These are phyloP conservation scores for Aspergillus heteromorphus DNA, from an alignment of 495 filamentous ascomycete species.

Conservation along the genomic window DNA sequence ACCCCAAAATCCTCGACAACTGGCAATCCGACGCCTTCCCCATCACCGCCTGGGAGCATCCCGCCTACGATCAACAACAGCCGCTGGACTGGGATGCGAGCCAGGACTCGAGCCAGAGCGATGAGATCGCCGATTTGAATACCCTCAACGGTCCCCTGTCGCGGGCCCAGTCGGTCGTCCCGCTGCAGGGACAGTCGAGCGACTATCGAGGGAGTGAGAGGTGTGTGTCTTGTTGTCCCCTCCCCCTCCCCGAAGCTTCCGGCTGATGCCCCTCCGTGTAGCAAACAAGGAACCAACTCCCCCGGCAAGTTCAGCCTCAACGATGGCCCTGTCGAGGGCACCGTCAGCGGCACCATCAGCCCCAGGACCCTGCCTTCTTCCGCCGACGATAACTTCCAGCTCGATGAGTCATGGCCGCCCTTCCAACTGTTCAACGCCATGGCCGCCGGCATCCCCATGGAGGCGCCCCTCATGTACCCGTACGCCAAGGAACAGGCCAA, in stretches of 20 bases:
- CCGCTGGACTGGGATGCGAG: conserved; percentile 41
- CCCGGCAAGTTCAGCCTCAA: conserved; percentile 30
- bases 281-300: conserved; percentile 25
- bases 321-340: conserved; percentile 30
- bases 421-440: conserved; percentile 38
- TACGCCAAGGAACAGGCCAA: conserved; percentile 32
- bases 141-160: conserved; percentile 28
- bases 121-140: conserved; percentile 36
- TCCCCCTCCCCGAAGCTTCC: neutral
- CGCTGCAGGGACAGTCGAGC: conserved; percentile 21
- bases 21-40: conserved; percentile 41
- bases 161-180: conserved; percentile 10
- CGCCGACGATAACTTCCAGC: conserved; percentile 39
- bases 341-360: conserved; percentile 39
- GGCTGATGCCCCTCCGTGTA: conserved; percentile 15
- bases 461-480: conserved; percentile 33
- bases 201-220: conserved; percentile 22
- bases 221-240: conserved; percentile 18
- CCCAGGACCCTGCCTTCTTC: conserved; percentile 40
- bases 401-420: conserved; percentile 39
- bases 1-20: conserved; percentile 45
- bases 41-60: conserved; percentile 37
- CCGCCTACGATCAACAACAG: conserved; percentile 29
- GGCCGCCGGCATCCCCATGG: conserved; percentile 30
- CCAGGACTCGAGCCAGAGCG: conserved; percentile 40